These are phyloP conservation scores for Torrubiellomyces zombiae DNA, from an alignment of 2,329 filamentous ascomycete genomes.

Conservation along the genomic window DNA sequence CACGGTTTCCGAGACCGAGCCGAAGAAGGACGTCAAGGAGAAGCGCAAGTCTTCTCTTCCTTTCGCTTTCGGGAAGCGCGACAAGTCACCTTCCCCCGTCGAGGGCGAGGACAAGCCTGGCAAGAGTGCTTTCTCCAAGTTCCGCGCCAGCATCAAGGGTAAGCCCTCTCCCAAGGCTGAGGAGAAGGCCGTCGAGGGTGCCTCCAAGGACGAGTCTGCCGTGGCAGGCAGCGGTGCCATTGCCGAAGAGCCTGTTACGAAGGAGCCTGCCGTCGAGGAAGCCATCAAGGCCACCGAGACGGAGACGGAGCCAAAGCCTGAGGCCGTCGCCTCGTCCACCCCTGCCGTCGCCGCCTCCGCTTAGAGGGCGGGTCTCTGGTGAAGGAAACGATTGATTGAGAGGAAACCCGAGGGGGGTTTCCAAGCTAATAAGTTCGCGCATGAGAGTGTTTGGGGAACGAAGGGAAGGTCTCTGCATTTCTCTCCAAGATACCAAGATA, in stretches of 20 bases:
- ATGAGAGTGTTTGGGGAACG: conserved; percentile 29
- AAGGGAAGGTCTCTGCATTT: conserved; percentile 36
- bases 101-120: conserved; percentile 35
- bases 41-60: conserved; percentile 69
- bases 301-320: conserved; percentile 24
- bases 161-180: conserved; percentile 26
- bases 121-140: conserved; percentile 42
- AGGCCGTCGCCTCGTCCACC: conserved; percentile 22
- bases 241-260: conserved; percentile 12
- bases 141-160: conserved; percentile 38
- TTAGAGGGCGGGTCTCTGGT: conserved; percentile 19
- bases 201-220: conserved; percentile 15
- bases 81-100: conserved; percentile 39
- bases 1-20: conserved; percentile 34
- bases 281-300: conserved; percentile 10
- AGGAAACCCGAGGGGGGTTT: conserved; percentile 8
- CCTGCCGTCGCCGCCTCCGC: conserved; percentile 35
- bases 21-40: conserved; percentile 50
- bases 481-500: conserved; percentile 33
- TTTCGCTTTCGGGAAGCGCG: conserved; percentile 69
- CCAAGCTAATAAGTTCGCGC: conserved; percentile 13
- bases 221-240: conserved; percentile 12
- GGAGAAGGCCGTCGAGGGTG: conserved; percentile 21
- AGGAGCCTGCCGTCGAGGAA: conserved; percentile 15
- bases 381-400: conserved; percentile 11